Base-by-base conservation (phyloP, 2,329 filamentous ascomycete genomes). In the Talaromyces albobiverticillius region DNA sequence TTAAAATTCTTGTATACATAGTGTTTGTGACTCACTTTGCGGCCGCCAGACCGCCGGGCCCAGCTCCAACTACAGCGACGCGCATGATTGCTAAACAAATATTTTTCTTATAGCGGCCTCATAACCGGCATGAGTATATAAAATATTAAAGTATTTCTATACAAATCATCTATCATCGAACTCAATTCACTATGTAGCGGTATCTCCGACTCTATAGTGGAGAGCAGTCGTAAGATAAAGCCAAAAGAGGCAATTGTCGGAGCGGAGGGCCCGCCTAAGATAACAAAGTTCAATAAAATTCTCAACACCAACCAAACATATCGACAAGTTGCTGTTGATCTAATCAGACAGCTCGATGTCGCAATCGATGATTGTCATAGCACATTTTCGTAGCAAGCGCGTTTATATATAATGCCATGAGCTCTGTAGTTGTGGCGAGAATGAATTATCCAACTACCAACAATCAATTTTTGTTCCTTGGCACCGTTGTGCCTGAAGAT, bases 1-100 rank as follows among this genome's bases (percentile, higher is more conserved):
- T 29, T 29, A 29, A 10, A 34, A 34, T 10, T 34, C 5, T 65
- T 63, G 9, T 8, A 18, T 14, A 71, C 64, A 5, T 68, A 64
- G 14, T 56, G 56, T 1, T 6, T 53, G 50, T 22, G 26, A 47
- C 45, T 34, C 18, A 50, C 47, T 50, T 50, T 36, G 47, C 47
- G 14, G 47, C 47, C 16, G 36, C 47, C 23, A 50, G 47, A 50
- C 47, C 47, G 23, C 47, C 23, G 4, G 47, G 47, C 14, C 47
- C 47, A 50, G 47, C 47, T 18, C 47, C 47, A n/a, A 50, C 36
- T 11, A 50, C 32, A 8, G 47, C 47, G 11, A 50, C 20, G 2
- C 47, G 47, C 45, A 47, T 47, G 29, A 34, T 34, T 14, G 13
- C 26, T 29, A 29, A 10, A 29, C 10, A 6, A 29, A 29, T 29